phyloP scores from a whole-genome alignment of 2,329 filamentous ascomycete species.

The Teratosphaeria pseudoeucalypti region DNA sequence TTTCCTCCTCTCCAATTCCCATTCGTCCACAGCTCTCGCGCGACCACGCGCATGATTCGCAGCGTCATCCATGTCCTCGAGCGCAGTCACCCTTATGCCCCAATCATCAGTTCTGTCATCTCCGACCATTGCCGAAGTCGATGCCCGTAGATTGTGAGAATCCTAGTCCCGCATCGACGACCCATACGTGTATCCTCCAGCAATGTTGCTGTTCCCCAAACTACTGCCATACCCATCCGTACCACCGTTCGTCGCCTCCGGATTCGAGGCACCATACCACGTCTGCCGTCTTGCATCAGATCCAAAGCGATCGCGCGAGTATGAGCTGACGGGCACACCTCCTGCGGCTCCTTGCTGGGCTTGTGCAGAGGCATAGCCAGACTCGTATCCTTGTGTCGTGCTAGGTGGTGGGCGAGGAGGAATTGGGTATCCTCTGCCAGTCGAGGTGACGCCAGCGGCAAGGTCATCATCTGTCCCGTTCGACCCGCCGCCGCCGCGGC shows the following conservation, averaged over 20 bases:
- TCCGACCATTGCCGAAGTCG: not conserved
- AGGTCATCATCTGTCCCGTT: not conserved
- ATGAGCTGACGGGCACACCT: not conserved
- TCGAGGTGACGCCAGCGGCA: not conserved
- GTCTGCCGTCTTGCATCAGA: not conserved
- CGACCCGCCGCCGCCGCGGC: not conserved
- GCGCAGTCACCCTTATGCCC: not conserved
- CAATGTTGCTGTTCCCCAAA: not conserved
- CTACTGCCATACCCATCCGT: conserved; percentile 7
- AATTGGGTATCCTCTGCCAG: conserved; percentile 6
- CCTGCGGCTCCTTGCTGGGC: not conserved
- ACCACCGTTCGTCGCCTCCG: not conserved
- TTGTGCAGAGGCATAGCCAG: not conserved
- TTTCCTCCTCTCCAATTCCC: not conserved
- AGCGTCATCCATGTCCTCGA: not conserved
- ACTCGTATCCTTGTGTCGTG: conserved; percentile 1
- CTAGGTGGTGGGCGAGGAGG: conserved; percentile 6
- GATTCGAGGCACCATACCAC: conserved; percentile 1
- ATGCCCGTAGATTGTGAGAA: not conserved
- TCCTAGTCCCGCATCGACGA: conserved; percentile 2
- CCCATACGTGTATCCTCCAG: conserved; percentile 1
- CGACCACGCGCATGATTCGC: not conserved
- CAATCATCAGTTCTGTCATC: not conserved
- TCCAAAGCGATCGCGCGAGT: not conserved
- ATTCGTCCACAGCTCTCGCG: not conserved